Evolutionary conservation across 176 grass and related monocot genomes (phyloP).

Genomic region (Aegilops longissima): DNA sequence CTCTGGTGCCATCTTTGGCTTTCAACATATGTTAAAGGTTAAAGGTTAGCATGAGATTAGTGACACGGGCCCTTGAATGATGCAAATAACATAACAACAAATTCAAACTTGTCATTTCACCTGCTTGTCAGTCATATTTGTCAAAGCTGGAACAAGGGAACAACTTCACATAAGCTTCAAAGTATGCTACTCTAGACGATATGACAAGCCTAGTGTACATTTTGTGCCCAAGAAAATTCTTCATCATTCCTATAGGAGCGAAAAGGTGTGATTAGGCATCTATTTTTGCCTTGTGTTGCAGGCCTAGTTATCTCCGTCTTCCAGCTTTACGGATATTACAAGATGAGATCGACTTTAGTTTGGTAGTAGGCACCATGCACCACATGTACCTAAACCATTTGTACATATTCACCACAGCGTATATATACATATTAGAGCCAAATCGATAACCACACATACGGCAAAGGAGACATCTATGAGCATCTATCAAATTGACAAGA

Average conservation of each 20-base stretch:
- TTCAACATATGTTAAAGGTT: not conserved
- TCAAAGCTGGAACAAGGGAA: not conserved
- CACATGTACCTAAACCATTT: not conserved
- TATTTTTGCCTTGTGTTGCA: slow-evolving; percentile 29
- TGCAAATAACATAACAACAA: too few relatives aligned
- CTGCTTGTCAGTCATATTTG: too few relatives aligned
- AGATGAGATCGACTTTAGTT: not conserved
- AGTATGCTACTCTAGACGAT: not conserved
- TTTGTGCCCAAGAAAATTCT: not conserved
- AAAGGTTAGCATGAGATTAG: too few relatives aligned
- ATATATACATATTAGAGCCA: too few relatives aligned
- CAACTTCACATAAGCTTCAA: not conserved
- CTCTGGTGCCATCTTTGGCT: not conserved
- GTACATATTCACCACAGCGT: too few relatives aligned
- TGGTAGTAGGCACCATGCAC: not conserved
- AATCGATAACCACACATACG: too few relatives aligned
- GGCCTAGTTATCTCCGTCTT: not conserved
- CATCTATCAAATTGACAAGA: too few relatives aligned
- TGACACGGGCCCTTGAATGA: too few relatives aligned
- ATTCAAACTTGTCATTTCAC: too few relatives aligned
- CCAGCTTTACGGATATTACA: not conserved
- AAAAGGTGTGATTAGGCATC: slow-evolving; percentile 23
- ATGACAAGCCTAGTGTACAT: not conserved
- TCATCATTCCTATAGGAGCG: slow-evolving; percentile 10
- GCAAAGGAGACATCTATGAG: too few relatives aligned